Percentiles rank a stretch among this genome's conserved stretches.
Evolutionary conservation across 371 early-diverging fungal species (phyloP).

Genomic region (Funneliformis caledonium): DNA sequence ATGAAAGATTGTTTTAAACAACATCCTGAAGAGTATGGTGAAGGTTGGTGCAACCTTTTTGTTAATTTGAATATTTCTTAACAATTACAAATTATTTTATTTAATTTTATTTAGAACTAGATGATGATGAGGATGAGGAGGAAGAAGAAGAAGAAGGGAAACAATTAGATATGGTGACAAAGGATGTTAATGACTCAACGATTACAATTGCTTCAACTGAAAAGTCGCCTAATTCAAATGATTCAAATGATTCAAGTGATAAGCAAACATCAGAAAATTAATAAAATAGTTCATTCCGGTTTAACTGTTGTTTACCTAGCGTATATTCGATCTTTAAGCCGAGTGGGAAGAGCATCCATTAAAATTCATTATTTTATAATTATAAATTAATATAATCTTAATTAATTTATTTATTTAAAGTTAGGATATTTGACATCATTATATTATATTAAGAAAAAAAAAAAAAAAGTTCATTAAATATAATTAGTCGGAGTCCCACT

Average conservation of each 20-base stretch:
- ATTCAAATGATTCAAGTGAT: background rate
- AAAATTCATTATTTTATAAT: no score
- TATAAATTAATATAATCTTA: no score
- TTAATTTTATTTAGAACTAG: background rate
- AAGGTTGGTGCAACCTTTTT: conserved; percentile 49
- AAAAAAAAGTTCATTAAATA: background rate
- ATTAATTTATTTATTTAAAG: no score
- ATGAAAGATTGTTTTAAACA: conserved; percentile 89
- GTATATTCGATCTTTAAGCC: no score
- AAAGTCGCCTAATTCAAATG: no score
- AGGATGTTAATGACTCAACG: background rate
- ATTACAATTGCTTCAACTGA: background rate
- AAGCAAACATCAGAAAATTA: background rate
- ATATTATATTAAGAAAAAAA: background rate
- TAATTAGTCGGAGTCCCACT: no score
- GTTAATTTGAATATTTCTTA: background rate
- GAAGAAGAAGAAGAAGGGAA: background rate
- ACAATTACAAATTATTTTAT: background rate
- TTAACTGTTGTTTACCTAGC: no score
- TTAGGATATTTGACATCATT: background rate
- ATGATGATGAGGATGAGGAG: background rate
- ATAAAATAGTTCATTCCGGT: background rate
- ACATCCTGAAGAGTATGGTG: conserved; percentile 80
- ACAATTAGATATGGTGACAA: background rate
- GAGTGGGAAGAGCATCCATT: no score